phyloP scores from a whole-genome alignment of 345 rosid genomes.

The Eucalyptus paniculata region DNA sequence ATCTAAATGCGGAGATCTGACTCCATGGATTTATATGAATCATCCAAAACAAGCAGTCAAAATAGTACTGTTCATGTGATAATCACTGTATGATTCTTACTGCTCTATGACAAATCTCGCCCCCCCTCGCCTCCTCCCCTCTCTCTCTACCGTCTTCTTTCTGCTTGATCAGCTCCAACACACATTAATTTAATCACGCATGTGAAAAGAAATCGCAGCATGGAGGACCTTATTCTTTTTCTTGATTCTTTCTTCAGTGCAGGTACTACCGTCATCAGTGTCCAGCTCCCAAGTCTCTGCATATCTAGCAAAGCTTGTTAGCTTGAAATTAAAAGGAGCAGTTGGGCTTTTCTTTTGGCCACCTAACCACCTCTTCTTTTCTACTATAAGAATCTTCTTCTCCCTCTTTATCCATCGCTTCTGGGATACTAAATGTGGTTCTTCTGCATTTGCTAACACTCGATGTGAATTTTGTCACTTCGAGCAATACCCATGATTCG shows the following conservation, averaged over 20 bases:
- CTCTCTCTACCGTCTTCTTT: background rate
- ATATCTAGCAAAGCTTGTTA: background rate
- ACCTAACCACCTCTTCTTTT: background rate
- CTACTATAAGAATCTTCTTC: background rate
- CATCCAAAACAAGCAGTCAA: background rate
- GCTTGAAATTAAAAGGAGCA: background rate
- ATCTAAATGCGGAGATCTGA: background rate
- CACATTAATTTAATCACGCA: background rate
- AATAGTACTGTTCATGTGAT: background rate
- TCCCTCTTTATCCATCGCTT: background rate
- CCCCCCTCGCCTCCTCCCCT: background rate
- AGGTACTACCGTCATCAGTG: background rate
- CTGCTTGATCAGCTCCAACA: background rate
- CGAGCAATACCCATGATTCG: slow-evolving; percentile 1
- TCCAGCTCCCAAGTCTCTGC: background rate
- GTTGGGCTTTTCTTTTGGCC: background rate
- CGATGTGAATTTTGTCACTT: background rate
- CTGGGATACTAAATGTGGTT: slow-evolving; percentile 22
- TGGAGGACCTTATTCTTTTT: background rate
- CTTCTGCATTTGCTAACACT: background rate
- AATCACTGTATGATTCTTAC: background rate
- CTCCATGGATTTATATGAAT: background rate
- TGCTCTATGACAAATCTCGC: background rate
- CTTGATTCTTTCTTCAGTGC: background rate
- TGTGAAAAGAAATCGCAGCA: background rate